Evolutionary conservation across 345 rosid species (phyloP).

Genomic region (Nasturtium officinale): DNA sequence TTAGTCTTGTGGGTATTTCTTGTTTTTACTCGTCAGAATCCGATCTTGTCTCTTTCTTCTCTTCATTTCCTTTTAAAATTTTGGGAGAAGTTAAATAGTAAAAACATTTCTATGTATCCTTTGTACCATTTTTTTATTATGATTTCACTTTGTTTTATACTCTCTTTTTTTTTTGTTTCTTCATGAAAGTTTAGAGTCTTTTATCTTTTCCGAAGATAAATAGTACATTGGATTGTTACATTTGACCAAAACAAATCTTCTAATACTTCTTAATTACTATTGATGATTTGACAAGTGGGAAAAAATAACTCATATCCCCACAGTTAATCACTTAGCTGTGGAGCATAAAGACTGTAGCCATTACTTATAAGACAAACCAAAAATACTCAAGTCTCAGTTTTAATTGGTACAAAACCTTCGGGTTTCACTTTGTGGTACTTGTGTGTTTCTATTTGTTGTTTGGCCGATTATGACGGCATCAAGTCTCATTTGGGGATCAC

Average conservation of each 20-base stretch:
- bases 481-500: background rate
- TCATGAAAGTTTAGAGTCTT: background rate
- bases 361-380: background rate
- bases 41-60: slow-evolving; percentile 40
- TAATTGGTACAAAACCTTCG: background rate
- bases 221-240: slow-evolving; percentile 22
- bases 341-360: background rate
- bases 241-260: slow-evolving; percentile 35
- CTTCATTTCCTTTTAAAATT: background rate
- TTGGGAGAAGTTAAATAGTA: background rate
- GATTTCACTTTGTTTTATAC: slow-evolving; percentile 18
- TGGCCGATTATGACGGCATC: background rate
- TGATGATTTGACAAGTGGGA: slow-evolving; percentile 18
- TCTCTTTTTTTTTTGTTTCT: background rate
- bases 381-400: background rate
- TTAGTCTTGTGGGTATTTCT: slow-evolving; percentile 35
- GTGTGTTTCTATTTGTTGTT: background rate
- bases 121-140: background rate
- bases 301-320: background rate
- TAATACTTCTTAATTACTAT: background rate
- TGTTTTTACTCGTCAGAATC: slow-evolving; percentile 32
- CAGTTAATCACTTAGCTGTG: slow-evolving; percentile 19
- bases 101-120: slow-evolving; percentile 24
- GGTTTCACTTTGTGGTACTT: background rate
- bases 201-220: background rate